phyloP scores from a whole-genome alignment of 257 asterid genomes.

The Solanum ossicruentum region DNA sequence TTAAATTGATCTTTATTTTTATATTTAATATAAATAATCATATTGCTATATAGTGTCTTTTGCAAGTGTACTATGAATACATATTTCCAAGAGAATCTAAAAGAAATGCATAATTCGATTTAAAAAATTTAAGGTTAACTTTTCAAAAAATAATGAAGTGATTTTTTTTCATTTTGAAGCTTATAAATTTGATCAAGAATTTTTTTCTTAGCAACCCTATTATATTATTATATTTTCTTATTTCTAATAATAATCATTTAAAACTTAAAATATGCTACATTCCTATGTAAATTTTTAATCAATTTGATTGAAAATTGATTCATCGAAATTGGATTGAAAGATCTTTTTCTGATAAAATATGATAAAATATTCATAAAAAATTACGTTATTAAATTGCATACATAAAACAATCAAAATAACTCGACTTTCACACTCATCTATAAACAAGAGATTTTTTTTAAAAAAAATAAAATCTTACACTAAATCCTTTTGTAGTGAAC shows the following conservation, averaged over 20 bases:
- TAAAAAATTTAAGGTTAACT: too few relatives aligned
- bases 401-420: background rate
- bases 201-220: background rate
- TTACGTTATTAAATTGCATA: too few relatives aligned
- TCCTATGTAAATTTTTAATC: background rate
- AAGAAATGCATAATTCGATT: background rate
- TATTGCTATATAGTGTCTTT: background rate
- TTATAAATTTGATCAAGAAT: background rate
- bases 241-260: background rate
- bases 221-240: background rate
- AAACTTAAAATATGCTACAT: background rate
- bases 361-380: background rate
- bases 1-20: background rate
- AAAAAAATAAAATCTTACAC: background rate
- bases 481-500: background rate
- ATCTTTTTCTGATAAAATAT: background rate
- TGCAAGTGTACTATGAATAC: background rate
- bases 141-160: background rate
- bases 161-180: background rate
- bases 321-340: fast-evolving
- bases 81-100: background rate
- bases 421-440: background rate
- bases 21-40: background rate
- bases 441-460: too few relatives aligned
- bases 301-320: background rate